Conservation (phyloP, 1,284 basidiomycete species). For the Pseudozyma flocculosa region DNA sequence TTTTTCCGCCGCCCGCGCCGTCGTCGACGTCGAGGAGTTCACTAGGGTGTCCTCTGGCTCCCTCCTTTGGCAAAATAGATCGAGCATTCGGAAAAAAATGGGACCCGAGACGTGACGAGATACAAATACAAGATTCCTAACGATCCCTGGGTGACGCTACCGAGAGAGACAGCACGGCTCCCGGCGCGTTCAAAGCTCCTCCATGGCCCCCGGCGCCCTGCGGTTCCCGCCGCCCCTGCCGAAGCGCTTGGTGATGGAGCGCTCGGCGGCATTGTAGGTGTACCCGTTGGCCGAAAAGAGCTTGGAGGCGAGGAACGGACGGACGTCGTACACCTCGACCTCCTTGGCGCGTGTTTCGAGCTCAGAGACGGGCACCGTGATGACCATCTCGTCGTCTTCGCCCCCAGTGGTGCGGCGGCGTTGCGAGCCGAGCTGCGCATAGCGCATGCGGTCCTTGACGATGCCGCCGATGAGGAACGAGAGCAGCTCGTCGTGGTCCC, state of each 20-base stretch:
- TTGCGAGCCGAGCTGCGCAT: slow-evolving; percentile 60
- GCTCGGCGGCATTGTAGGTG: slow-evolving; percentile 56
- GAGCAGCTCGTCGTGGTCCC: slow-evolving; percentile 89
- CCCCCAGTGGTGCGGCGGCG: slow-evolving; percentile 11
- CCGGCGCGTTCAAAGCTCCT: no score
- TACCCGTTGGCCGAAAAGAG: slow-evolving; percentile 91
- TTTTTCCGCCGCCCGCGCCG: no score
- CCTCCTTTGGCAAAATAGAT: no score
- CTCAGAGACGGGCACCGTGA: slow-evolving; percentile 51
- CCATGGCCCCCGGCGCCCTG: neutral
- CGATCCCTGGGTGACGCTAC: no score
- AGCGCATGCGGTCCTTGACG: slow-evolving; percentile 89
- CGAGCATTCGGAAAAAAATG: no score
- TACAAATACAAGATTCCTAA: no score
- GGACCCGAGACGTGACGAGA: no score
- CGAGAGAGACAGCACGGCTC: no score
- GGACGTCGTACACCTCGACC: slow-evolving; percentile 87
- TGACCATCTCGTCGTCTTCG: slow-evolving; percentile 13
- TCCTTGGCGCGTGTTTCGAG: slow-evolving; percentile 71
- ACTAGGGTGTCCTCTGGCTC: no score
- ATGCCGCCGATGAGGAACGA: slow-evolving; percentile 91
- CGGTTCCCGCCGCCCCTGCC: slow-evolving; percentile 6
- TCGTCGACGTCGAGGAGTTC: no score
- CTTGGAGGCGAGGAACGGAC: slow-evolving; percentile 79
- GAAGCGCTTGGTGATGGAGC: slow-evolving; percentile 52